Conservation (phyloP, 306 rosid genomes). For the Glycine soja region DNA sequence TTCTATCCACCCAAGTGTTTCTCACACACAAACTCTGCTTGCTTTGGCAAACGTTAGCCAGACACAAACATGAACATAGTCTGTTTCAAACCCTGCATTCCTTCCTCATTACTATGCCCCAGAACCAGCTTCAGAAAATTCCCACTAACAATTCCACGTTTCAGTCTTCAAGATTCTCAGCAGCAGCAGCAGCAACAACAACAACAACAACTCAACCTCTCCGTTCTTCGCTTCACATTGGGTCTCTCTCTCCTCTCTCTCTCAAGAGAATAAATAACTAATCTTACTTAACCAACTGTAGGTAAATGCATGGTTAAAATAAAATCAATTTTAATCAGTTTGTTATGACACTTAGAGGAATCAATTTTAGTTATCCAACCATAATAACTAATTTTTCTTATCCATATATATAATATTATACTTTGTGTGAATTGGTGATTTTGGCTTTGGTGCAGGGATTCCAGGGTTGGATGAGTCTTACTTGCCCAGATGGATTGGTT, state of each 20-base stretch:
- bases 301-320: background rate
- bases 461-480: constrained; percentile 93
- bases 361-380: background rate
- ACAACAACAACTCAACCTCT: constrained; percentile 71
- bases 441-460: constrained; percentile 63
- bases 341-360: background rate
- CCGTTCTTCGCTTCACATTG: constrained; percentile 90
- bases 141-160: constrained; percentile 45
- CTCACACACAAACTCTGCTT: background rate
- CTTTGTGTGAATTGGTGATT: background rate
- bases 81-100: constrained; percentile 51
- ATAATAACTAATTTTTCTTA: background rate
- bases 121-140: constrained; percentile 40
- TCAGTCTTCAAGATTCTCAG: constrained; percentile 65
- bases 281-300: background rate
- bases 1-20: too few relatives aligned
- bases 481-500: constrained; percentile 97
- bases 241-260: constrained; percentile 49
- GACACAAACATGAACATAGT: constrained; percentile 50
- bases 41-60: background rate
- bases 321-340: background rate
- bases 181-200: background rate
- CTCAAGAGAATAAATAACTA: background rate
- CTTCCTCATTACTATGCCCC: constrained; percentile 44
- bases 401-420: background rate